These are phyloP conservation scores for Hansfordia pulvinata DNA, from an alignment of 2,329 filamentous ascomycete species.

Conservation along the genomic window DNA sequence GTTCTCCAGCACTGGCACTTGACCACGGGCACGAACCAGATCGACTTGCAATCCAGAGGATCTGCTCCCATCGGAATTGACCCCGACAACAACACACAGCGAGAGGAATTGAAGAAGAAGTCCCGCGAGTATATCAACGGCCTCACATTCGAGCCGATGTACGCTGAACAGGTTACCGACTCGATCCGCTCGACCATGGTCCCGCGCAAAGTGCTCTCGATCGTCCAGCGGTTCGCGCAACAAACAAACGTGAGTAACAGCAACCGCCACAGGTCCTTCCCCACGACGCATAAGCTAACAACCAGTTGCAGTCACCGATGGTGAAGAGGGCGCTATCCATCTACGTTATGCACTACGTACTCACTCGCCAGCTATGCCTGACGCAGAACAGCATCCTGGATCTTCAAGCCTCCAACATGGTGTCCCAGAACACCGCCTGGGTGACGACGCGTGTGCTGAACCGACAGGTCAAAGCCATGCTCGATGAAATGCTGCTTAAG, in stretches of 20 bases:
- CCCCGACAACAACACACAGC: constrained; percentile 22
- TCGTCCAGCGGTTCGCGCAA: constrained; percentile 33
- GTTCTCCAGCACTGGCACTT: constrained; percentile 38
- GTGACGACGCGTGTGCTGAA: constrained; percentile 40
- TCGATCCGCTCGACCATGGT: constrained; percentile 27
- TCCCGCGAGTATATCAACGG: constrained; percentile 34
- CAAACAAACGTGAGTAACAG: constrained; percentile 24
- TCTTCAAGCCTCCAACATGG: constrained; percentile 25
- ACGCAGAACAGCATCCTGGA: constrained; percentile 27
- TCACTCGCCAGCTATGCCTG: constrained; percentile 39
- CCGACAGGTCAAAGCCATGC: constrained; percentile 40
- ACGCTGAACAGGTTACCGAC: constrained; percentile 36
- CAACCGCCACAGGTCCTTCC: constrained; percentile 3
- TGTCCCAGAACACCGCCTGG: constrained; percentile 27
- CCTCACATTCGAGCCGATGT: constrained; percentile 31
- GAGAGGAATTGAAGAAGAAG: constrained; percentile 30
- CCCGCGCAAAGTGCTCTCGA: constrained; percentile 29
- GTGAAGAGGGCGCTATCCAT: constrained; percentile 39
- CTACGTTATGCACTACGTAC: constrained; percentile 43
- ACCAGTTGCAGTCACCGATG: constrained; percentile 24
- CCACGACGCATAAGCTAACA: constrained; percentile 1
- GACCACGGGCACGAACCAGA: constrained; percentile 18
- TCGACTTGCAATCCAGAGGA: constrained; percentile 25
- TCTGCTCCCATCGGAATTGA: constrained; percentile 39
- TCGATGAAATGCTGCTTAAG: constrained; percentile 38